Percentiles rank a stretch among this genome's conserved stretches.
phyloP scores from a whole-genome alignment of 2,329 filamentous ascomycete genomes.

The Penicillium sp. region DNA sequence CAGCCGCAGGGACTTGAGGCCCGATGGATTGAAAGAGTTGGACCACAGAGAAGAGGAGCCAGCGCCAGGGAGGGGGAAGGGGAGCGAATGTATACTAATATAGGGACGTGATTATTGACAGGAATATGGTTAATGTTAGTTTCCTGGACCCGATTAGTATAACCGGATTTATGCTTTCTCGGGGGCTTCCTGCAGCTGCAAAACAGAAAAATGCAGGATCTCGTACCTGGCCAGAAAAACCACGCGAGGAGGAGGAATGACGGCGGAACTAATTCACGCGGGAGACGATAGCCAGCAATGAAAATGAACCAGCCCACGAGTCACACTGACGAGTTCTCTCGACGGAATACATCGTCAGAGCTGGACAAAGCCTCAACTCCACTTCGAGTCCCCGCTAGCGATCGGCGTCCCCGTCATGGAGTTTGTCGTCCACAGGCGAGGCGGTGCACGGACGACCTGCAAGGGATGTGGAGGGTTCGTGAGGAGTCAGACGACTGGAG shows the following conservation, averaged over 20 bases:
- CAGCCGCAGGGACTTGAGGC: conserved; percentile 3
- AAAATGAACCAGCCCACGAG: neutral
- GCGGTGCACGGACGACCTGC: conserved; percentile 8
- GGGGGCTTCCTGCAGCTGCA: neutral
- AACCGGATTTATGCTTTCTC: conserved; percentile 3
- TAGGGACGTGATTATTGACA: neutral
- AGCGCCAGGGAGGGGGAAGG: neutral
- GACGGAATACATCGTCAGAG: no score
- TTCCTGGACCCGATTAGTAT: neutral
- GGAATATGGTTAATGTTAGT: neutral
- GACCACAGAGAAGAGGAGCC: neutral
- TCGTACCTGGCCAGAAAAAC: neutral
- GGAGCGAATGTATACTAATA: neutral
- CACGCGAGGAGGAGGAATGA: neutral
- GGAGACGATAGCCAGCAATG: neutral
- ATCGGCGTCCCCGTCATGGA: conserved; percentile 9
- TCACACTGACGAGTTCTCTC: neutral
- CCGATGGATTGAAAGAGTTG: neutral
- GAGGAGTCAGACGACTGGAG: conserved; percentile 12
- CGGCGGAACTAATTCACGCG: neutral
- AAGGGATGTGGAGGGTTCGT: conserved; percentile 1
- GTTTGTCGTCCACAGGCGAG: neutral
- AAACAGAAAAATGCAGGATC: neutral
- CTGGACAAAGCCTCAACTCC: neutral
- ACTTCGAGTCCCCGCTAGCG: conserved; percentile 4